Evolutionary conservation across 345 rosid genomes (phyloP), one percentile per base, ranked within the genome.

Genomic region (Anastatica hierochuntica): DNA sequence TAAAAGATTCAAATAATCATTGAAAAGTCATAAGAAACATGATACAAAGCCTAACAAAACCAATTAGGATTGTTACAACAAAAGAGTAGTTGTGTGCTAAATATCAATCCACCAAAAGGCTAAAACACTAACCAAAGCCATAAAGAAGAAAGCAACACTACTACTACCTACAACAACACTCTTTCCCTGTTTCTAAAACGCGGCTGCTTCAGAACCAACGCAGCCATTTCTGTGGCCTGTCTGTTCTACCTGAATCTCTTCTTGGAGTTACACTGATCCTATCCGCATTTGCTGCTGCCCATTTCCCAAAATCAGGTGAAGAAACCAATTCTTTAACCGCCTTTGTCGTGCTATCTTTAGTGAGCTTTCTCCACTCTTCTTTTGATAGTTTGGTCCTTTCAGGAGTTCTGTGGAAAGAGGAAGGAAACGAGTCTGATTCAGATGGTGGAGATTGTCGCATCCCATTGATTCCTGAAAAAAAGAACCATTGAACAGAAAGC

Each of bases 211-310:
- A 82, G 35, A 38, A 70, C 81, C 78, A 73, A 30, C 54, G 54
- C 30, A 77, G 51, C 96, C 87, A 81, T 52, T 60, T 69, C 42
- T 68, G 71, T 16, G 69, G 75, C 18, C 43, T 65, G 44, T 27
- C 48, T 36, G 0, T 21, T 33, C 74, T 43, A 3, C 61, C 14
- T 38, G 74, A 60, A 14, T 10, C 57, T 56, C 59, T 72, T 14
- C 53, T 72, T 16, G 85, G 87, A 53, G 73, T 64, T 41, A 92
- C 75, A 58, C 62, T 77, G 72, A 92, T 81, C 73, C 92, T 77
- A 9, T 84, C 98, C 0, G 94, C 85, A 72, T 84, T 83, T 9
- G 76, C 64, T 2, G 79, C 88, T 12, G 72, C 98, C 96, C 96
- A 92, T 60, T 13, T 73, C 64, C 82, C 62, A 74, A 92, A 92